These are phyloP conservation scores for Teunomyces atbi DNA, from an alignment of 805 yeast genomes.

Conservation along the genomic window DNA sequence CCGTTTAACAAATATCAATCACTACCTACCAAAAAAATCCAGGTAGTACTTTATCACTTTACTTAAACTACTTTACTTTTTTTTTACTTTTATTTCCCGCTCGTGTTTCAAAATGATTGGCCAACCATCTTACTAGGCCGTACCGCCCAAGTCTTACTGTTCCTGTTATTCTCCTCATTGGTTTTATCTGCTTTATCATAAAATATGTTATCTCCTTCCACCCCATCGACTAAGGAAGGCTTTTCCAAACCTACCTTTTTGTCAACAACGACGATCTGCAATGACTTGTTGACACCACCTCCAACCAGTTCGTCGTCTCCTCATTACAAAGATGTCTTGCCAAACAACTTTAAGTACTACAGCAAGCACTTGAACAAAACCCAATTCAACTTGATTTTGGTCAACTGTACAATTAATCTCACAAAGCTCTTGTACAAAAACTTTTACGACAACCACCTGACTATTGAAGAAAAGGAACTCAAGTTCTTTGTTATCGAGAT, in stretches of 20 bases:
- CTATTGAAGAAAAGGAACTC: constrained; percentile 14
- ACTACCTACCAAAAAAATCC: not conserved
- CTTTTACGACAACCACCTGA: constrained; percentile 1
- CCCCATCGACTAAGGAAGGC: constrained; percentile 1
- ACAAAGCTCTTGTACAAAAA: constrained; percentile 30
- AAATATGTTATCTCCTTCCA: constrained; percentile 3
- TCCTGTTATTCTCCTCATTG: not conserved
- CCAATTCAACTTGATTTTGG: constrained; percentile 40
- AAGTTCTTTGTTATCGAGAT: constrained; percentile 40
- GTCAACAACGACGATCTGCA: not conserved
- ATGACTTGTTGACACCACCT: constrained; percentile 16
- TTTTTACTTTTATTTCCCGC: not conserved
- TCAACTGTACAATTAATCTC: constrained; percentile 36
- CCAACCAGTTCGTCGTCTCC: constrained; percentile 15
- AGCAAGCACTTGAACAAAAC: constrained; percentile 36
- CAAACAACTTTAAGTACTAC: constrained; percentile 41
- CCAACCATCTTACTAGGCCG: not conserved
- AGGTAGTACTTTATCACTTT: not conserved
- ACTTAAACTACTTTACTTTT: not conserved
- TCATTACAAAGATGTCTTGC: constrained; percentile 15
- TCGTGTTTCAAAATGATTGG: constrained; percentile 1
- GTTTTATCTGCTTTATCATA: not conserved
- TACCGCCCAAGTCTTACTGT: not conserved
- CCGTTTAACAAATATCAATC: not conserved
- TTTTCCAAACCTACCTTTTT: not conserved